A percentile compares a stretch with the other conserved stretches of the same genome.
phyloP scores from a whole-genome alignment of 371 early-diverging fungal species.

The Mucor plumbeus region DNA sequence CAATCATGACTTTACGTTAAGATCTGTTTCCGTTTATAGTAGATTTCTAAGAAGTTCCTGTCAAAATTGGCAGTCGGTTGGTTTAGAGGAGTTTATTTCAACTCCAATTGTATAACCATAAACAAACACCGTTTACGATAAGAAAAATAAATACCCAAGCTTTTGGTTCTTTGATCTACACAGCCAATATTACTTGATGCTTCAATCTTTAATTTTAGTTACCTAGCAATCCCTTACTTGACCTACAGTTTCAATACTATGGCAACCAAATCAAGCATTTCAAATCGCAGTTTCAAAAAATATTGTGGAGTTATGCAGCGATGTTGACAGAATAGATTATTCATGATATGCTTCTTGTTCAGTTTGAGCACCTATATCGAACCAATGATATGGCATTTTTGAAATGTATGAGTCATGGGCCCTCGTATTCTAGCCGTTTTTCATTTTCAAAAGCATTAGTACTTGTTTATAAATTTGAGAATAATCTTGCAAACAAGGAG shows the following conservation, averaged over 20 bases:
- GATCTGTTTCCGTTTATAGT: background rate
- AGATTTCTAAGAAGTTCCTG: conserved; percentile 5
- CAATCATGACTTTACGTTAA: conserved; percentile 2
- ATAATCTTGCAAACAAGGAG: background rate
- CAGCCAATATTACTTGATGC: no score
- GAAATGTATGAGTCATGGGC: conserved; percentile 6
- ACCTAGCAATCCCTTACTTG: no score
- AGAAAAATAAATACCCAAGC: background rate
- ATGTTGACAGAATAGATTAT: background rate
- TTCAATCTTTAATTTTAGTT: no score
- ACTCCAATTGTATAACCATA: background rate
- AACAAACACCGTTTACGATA: background rate
- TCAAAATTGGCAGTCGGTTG: conserved; percentile 7
- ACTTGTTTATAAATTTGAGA: conserved; percentile 1
- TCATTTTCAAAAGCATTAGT: background rate
- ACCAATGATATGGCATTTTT: background rate
- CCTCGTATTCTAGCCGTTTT: background rate
- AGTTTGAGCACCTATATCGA: background rate
- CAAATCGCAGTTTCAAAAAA: no score
- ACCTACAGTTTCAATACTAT: no score
- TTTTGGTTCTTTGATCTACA: no score
- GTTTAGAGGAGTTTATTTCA: conserved; percentile 7
- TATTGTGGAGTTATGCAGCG: background rate
- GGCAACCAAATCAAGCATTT: no score
- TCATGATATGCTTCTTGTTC: background rate